Conservation (phyloP, 106 monocot species). For the Narthecium ossifragum region DNA sequence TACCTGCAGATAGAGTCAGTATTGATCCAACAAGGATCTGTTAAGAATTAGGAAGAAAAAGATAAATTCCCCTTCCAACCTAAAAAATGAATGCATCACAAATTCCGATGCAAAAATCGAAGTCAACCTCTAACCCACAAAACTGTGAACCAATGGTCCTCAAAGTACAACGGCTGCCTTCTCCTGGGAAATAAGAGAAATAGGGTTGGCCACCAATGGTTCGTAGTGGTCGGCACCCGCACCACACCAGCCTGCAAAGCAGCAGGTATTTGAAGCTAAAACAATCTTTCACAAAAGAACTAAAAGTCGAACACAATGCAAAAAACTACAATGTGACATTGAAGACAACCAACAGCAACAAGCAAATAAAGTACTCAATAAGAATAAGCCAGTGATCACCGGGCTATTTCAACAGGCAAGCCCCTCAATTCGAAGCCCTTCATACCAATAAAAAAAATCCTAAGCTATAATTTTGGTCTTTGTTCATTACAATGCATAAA, state of each 20-base stretch:
- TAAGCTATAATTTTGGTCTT: too few species aligned
- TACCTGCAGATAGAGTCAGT: slow-evolving; percentile 4
- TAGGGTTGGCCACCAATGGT: slow-evolving; percentile 54
- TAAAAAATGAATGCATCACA: slow-evolving; percentile 8
- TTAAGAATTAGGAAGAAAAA: background rate
- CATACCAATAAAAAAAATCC: too few species aligned
- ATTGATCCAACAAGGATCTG: slow-evolving; percentile 14
- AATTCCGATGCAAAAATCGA: slow-evolving; percentile 1
- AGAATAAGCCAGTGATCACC: too few species aligned
- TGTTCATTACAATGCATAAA: too few species aligned
- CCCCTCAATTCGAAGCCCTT: too few species aligned
- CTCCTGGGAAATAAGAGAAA: slow-evolving; percentile 51
- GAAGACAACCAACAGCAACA: too few species aligned
- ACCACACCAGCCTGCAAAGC: slow-evolving; percentile 85
- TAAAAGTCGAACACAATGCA: too few species aligned
- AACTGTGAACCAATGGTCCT: slow-evolving; percentile 15
- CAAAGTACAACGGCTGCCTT: slow-evolving; percentile 81
- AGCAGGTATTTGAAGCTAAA: too few species aligned
- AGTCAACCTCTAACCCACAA: slow-evolving; percentile 7
- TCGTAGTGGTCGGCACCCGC: slow-evolving; percentile 96
- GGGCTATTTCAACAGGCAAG: too few species aligned
- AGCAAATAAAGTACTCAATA: too few species aligned
- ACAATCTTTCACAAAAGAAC: too few species aligned
- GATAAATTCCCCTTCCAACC: background rate
- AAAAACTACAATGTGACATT: too few species aligned